Evolutionary conservation across 2,329 filamentous ascomycete genomes (phyloP).

Genomic region (Trichoderma citrinoviride): DNA sequence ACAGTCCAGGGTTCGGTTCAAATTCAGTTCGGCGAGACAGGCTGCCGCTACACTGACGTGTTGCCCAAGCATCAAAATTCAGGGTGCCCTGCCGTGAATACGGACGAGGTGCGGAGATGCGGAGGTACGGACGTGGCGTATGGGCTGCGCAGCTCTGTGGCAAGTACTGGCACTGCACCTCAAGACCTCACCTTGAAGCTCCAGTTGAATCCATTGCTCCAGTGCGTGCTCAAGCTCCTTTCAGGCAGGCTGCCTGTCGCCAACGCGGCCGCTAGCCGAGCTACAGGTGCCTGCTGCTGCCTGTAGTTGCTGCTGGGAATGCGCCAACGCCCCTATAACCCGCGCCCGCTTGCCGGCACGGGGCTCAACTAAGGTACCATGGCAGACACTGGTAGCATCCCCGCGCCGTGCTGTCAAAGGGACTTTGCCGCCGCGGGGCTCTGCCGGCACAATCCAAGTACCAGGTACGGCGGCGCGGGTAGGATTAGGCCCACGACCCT

Average conservation of each 20-base stretch:
- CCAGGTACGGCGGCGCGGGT: background rate
- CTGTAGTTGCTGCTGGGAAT: background rate
- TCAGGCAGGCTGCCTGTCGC: background rate
- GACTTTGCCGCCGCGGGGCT: background rate
- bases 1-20: background rate
- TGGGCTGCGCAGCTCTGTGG: background rate
- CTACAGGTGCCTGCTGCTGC: too few species aligned
- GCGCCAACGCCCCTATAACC: too few species aligned
- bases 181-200: background rate
- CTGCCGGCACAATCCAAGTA: background rate
- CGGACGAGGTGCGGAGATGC: conserved; percentile 15
- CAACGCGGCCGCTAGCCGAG: too few species aligned
- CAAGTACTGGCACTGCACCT: background rate
- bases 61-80: background rate
- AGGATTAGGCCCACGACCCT: conserved; percentile 11
- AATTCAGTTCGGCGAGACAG: conserved; percentile 12
- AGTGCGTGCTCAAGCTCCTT: too few species aligned
- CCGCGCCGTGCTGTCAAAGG: background rate
- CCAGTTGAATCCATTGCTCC: too few species aligned
- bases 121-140: conserved; percentile 5
- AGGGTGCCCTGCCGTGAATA: too few species aligned
- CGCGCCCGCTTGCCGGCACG: too few species aligned
- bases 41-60: conserved; percentile 21
- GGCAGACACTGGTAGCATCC: background rate
- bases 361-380: too few species aligned